phyloP scores from a whole-genome alignment of 495 filamentous ascomycete genomes.

The Hypoxylon rickii region DNA sequence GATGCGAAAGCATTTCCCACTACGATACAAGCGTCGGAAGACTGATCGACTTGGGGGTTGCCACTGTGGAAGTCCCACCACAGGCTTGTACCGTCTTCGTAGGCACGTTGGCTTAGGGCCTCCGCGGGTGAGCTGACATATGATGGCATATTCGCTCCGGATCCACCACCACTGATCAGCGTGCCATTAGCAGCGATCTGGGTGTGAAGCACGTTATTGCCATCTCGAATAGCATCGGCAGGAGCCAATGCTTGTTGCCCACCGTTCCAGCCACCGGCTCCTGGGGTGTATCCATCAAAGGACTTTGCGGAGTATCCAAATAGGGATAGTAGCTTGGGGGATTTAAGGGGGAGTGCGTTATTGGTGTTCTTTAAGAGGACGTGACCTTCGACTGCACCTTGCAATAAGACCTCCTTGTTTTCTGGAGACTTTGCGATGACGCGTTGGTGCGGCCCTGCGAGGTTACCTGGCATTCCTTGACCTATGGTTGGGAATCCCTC shows the following conservation, averaged over 20 bases:
- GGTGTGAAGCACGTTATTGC: constrained; percentile 34
- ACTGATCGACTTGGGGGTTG: constrained; percentile 46
- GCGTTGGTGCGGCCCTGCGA: constrained; percentile 56
- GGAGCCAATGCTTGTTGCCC: constrained; percentile 41
- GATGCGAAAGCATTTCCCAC: constrained; percentile 65
- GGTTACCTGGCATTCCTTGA: constrained; percentile 53
- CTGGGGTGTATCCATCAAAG: constrained; percentile 45
- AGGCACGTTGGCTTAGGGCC: constrained; percentile 58
- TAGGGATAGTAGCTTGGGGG: constrained; percentile 51
- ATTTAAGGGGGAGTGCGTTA: constrained; percentile 59
- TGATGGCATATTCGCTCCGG: constrained; percentile 60
- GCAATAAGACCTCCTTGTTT: constrained; percentile 45
- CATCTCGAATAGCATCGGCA: constrained; percentile 41
- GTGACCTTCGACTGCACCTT: constrained; percentile 58
- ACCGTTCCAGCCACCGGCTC: constrained; percentile 29
- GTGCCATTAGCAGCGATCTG: constrained; percentile 56
- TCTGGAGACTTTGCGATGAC: constrained; percentile 54
- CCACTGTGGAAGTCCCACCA: constrained; percentile 54
- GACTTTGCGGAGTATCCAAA: constrained; percentile 57
- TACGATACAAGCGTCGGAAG: constrained; percentile 68
- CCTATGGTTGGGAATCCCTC: constrained; percentile 51
- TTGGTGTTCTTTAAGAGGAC: constrained; percentile 68
- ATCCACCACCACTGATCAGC: constrained; percentile 61
- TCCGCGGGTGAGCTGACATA: constrained; percentile 61
- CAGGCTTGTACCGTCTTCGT: constrained; percentile 58